These are phyloP conservation scores for Alectoria sarmentosa DNA, from an alignment of 495 filamentous ascomycete species.

Conservation along the genomic window DNA sequence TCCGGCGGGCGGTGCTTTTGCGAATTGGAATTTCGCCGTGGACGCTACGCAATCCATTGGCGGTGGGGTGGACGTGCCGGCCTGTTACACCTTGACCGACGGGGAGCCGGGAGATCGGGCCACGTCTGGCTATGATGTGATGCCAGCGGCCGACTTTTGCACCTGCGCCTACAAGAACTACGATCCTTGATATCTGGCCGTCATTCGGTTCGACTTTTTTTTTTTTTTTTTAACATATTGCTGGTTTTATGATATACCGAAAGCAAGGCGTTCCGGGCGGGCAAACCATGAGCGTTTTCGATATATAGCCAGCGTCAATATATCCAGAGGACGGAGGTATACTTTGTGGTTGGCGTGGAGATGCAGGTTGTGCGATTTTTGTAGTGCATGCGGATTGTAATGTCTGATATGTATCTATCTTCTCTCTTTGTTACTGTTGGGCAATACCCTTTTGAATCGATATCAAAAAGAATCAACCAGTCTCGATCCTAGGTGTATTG, in stretches of 20 bases:
- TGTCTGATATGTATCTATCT: neutral
- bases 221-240: neutral
- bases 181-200: conserved; percentile 7
- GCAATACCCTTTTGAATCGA: neutral
- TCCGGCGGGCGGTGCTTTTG: conserved; percentile 18
- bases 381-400: neutral
- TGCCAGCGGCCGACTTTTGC: conserved; percentile 19
- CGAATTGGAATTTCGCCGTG: conserved; percentile 43
- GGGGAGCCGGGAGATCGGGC: conserved; percentile 12
- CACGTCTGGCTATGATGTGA: conserved; percentile 17
- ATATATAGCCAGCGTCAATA: neutral
- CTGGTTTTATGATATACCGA: neutral
- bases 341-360: neutral
- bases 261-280: conserved; percentile 3
- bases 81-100: conserved; percentile 30
- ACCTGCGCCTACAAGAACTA: conserved; percentile 27
- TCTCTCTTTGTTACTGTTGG: neutral
- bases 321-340: neutral
- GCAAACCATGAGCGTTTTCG: neutral
- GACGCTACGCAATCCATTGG: conserved; percentile 38
- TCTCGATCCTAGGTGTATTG: no score
- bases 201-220: neutral
- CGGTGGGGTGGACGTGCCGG: conserved; percentile 37
- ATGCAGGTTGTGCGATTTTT: neutral
- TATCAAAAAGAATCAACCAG: neutral